Percentiles rank a stretch among this genome's conserved stretches.
Evolutionary conservation across 441 rosid genomes (phyloP).

Genomic region (Macaranga tanarius): DNA sequence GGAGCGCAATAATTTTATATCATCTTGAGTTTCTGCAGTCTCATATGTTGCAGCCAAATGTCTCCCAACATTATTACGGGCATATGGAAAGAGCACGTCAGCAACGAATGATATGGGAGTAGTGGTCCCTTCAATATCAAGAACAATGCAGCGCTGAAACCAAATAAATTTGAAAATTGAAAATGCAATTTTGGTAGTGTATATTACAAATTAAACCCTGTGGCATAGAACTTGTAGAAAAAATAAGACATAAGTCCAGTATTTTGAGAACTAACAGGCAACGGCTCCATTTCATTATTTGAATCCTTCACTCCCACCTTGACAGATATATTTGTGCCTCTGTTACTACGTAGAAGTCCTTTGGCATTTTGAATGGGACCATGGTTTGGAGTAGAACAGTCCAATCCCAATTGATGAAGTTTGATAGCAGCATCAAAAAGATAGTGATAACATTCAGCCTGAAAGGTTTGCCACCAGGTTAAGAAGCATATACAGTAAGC

Average conservation of each 20-base stretch:
- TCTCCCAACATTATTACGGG: constrained; percentile 81
- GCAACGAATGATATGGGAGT: constrained; percentile 92
- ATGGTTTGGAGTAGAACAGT: constrained; percentile 75
- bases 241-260: not conserved
- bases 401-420: constrained; percentile 84
- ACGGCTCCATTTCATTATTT: constrained; percentile 34
- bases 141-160: constrained; percentile 76
- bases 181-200: not conserved
- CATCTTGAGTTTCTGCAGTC: constrained; percentile 75
- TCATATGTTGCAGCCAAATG: constrained; percentile 68
- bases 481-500: constrained; percentile 12
- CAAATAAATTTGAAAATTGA: constrained; percentile 26
- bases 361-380: constrained; percentile 52
- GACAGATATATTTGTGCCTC: constrained; percentile 31
- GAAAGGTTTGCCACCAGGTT: constrained; percentile 30
- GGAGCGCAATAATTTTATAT: constrained; percentile 62
- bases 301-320: constrained; percentile 48
- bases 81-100: constrained; percentile 91
- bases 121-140: constrained; percentile 96
- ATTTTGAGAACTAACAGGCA: constrained; percentile 43
- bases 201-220: not conserved
- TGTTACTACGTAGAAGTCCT: constrained; percentile 31
- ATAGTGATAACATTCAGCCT: constrained; percentile 96
- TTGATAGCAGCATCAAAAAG: constrained; percentile 95
- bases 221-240: not conserved